Evolutionary conservation across 805 yeast genomes (phyloP).

Genomic region (Candida ulmi): DNA sequence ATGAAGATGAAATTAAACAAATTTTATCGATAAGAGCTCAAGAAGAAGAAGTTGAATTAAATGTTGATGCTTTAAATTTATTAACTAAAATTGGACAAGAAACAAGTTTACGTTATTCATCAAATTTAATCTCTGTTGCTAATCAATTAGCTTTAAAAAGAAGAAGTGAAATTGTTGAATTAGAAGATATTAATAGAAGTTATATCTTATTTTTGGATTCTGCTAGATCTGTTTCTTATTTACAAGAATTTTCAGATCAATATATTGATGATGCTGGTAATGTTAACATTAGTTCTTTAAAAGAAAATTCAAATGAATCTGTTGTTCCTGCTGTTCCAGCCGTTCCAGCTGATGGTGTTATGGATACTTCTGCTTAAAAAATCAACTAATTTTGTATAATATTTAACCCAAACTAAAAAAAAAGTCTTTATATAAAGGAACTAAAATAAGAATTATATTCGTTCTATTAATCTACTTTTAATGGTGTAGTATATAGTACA

Average conservation of each 20-base stretch:
- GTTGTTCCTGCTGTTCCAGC: too few relatives aligned
- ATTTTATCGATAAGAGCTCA: conserved; percentile 86
- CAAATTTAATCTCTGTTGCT: conserved; percentile 86
- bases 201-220: conserved; percentile 85
- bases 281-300: conserved; percentile 44
- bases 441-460: background rate
- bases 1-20: conserved; percentile 76
- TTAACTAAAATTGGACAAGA: conserved; percentile 87
- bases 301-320: too few relatives aligned
- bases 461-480: too few relatives aligned
- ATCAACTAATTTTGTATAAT: background rate
- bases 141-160: conserved; percentile 82
- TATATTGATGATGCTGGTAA: conserved; percentile 78
- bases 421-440: too few relatives aligned
- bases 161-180: conserved; percentile 63
- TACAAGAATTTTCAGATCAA: conserved; percentile 61
- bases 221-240: conserved; percentile 79
- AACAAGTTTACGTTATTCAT: conserved; percentile 87
- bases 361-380: conserved; percentile 31
- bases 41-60: conserved; percentile 87
- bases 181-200: conserved; percentile 80
- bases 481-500: too few relatives aligned
- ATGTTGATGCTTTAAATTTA: conserved; percentile 77
- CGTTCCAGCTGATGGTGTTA: conserved; percentile 35
- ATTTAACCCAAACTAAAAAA: background rate